These are phyloP conservation scores for Populus nigra DNA, from an alignment of 345 rosid species.

Conservation along the genomic window DNA sequence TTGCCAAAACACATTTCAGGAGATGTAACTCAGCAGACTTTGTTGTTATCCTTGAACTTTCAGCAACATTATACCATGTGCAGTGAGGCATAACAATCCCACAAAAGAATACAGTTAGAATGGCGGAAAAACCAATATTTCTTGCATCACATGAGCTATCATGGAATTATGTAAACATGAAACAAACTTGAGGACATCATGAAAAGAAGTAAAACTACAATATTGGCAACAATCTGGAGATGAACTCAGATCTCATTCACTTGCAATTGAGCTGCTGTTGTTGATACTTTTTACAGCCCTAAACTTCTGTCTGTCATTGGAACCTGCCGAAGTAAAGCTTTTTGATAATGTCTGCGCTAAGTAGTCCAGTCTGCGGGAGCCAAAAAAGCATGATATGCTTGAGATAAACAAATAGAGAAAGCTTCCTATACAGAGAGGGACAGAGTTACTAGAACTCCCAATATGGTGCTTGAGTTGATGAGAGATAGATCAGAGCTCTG, in stretches of 20 bases:
- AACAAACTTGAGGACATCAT: background rate
- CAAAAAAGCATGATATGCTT: constrained; percentile 1
- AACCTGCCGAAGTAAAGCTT: constrained; percentile 91
- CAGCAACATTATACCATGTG: constrained; percentile 94
- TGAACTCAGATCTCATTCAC: background rate
- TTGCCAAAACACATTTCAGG: background rate
- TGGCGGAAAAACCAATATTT: constrained; percentile 35
- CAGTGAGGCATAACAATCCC: constrained; percentile 98
- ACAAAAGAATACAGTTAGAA: constrained; percentile 92
- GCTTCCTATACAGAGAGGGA: background rate
- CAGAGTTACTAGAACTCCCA: constrained; percentile 66
- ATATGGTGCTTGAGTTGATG: constrained; percentile 66
- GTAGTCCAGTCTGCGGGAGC: constrained; percentile 75
- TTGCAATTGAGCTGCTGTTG: background rate
- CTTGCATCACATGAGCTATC: background rate
- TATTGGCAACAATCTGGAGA: background rate
- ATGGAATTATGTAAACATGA: background rate
- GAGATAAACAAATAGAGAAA: too few relatives aligned
- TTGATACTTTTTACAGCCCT: background rate
- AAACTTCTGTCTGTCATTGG: background rate
- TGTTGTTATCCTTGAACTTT: constrained; percentile 86
- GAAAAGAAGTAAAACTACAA: background rate
- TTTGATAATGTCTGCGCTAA: constrained; percentile 78
- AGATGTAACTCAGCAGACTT: constrained; percentile 46
- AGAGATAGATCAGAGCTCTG: constrained; percentile 77